phyloP scores from a whole-genome alignment of 2,329 filamentous ascomycete genomes.

The Biscogniauxia mediterranea region DNA sequence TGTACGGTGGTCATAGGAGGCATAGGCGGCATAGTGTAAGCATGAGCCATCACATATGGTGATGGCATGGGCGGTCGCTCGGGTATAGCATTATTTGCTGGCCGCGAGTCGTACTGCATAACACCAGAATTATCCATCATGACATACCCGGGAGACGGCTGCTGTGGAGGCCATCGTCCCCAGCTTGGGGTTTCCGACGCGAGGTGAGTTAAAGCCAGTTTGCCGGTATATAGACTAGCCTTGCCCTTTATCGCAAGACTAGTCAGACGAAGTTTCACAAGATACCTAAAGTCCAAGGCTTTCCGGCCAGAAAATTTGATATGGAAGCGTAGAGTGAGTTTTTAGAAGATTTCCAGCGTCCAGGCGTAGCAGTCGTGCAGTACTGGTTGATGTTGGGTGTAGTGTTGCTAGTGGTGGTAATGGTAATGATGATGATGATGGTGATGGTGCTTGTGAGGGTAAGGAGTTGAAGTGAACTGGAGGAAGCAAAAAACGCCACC shows the following conservation, averaged over 20 bases:
- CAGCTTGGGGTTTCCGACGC: conserved; percentile 46
- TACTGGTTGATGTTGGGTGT: not conserved
- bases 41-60: conserved; percentile 45
- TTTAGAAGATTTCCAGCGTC: not conserved
- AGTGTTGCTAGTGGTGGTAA: no score
- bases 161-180: conserved; percentile 55
- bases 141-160: conserved; percentile 41
- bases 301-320: not conserved
- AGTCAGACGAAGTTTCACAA: conserved; percentile 6
- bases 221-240: conserved; percentile 31
- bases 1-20: conserved; percentile 10
- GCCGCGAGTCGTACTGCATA: conserved; percentile 49
- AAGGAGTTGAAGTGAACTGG: not conserved
- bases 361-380: not conserved
- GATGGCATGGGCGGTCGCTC: conserved; percentile 43
- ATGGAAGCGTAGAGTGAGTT: not conserved
- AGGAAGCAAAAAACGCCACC: conserved; percentile 13
- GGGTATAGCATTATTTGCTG: conserved; percentile 37
- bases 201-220: conserved; percentile 50
- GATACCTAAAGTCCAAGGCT: conserved; percentile 3
- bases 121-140: conserved; percentile 48
- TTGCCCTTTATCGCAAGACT: conserved; percentile 33
- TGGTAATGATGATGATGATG: no score
- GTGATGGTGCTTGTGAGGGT: no score
- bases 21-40: conserved; percentile 40